A percentile compares a stretch with the other conserved stretches of the same genome.
These are phyloP conservation scores for Litchi chinensis DNA, from an alignment of 345 rosid species.

Conservation along the genomic window DNA sequence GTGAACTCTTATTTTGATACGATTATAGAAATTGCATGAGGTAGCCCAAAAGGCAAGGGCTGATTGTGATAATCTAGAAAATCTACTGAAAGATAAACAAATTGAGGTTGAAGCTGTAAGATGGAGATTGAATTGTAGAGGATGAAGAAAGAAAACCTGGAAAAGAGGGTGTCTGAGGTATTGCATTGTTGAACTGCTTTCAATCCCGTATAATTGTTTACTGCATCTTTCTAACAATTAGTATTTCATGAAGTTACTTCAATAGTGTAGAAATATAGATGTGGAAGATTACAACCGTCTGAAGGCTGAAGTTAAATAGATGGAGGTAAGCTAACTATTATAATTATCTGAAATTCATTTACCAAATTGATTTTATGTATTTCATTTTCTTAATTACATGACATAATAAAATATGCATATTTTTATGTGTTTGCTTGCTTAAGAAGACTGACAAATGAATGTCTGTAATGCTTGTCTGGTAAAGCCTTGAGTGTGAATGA, in stretches of 20 bases:
- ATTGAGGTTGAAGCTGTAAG: constrained; percentile 68
- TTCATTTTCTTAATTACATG: neutral
- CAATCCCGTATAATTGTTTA: too few species aligned
- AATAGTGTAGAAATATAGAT: constrained; percentile 64
- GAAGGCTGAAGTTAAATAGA: constrained; percentile 58
- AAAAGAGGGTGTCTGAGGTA: constrained; percentile 67
- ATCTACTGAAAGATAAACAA: constrained; percentile 57
- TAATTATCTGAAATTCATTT: neutral
- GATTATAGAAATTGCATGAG: too few species aligned
- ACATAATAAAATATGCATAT: too few species aligned
- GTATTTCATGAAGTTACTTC: constrained; percentile 15
- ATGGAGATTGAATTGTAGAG: constrained; percentile 68
- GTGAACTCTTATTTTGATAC: too few species aligned
- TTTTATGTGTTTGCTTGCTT: neutral
- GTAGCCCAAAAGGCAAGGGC: constrained; percentile 23
- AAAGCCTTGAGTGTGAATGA: too few species aligned
- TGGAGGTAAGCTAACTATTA: constrained; percentile 52
- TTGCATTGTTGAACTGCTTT: too few species aligned
- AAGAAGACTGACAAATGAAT: neutral
- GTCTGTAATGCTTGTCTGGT: constrained; percentile 1
- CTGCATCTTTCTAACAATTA: too few species aligned
- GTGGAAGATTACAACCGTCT: constrained; percentile 73
- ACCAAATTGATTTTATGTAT: too few species aligned
- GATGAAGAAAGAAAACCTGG: constrained; percentile 58
- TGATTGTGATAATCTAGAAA: constrained; percentile 53